phyloP scores from a whole-genome alignment of 176 grass and related monocot species.

The Triticum timopheevii region DNA sequence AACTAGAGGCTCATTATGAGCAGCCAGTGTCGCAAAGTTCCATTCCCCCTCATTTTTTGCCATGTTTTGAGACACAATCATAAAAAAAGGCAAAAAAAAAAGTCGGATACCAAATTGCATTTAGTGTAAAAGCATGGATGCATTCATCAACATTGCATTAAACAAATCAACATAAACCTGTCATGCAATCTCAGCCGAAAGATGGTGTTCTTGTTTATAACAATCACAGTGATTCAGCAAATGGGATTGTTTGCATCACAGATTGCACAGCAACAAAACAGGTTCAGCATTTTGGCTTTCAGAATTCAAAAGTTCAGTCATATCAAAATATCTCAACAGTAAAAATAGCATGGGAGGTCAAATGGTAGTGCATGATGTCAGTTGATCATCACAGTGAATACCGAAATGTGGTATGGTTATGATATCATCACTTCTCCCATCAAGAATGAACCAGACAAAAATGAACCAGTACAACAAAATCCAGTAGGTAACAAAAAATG shows the following conservation, averaged over 20 bases:
- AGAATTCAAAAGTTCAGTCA: background rate
- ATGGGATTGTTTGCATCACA: slow-evolving; percentile 49
- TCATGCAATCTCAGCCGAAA: slow-evolving; percentile 59
- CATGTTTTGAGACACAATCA: slow-evolving; percentile 53
- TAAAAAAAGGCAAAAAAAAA: background rate
- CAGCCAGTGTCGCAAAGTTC: slow-evolving; percentile 48
- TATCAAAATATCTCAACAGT: background rate
- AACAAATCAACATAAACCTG: background rate
- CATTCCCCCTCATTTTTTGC: slow-evolving; percentile 30
- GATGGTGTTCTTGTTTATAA: slow-evolving; percentile 50
- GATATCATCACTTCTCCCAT: slow-evolving; percentile 46
- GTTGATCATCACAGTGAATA: slow-evolving; percentile 45
- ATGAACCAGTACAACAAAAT: background rate
- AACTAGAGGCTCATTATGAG: slow-evolving; percentile 37
- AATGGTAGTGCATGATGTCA: slow-evolving; percentile 60
- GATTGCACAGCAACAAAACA: slow-evolving; percentile 20
- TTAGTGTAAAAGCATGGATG: background rate
- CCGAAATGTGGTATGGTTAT: slow-evolving; percentile 47
- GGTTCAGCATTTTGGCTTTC: background rate
- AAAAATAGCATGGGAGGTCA: slow-evolving; percentile 33
- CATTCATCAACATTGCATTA: background rate
- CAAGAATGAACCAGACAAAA: background rate
- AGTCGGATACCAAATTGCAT: slow-evolving; percentile 54
- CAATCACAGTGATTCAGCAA: slow-evolving; percentile 52
- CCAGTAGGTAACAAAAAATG: too few relatives aligned